A percentile compares a stretch with the other conserved stretches of the same genome.
Conservation (phyloP, 1,139 yeast species). For the Saccharomyces hybrid region DNA sequence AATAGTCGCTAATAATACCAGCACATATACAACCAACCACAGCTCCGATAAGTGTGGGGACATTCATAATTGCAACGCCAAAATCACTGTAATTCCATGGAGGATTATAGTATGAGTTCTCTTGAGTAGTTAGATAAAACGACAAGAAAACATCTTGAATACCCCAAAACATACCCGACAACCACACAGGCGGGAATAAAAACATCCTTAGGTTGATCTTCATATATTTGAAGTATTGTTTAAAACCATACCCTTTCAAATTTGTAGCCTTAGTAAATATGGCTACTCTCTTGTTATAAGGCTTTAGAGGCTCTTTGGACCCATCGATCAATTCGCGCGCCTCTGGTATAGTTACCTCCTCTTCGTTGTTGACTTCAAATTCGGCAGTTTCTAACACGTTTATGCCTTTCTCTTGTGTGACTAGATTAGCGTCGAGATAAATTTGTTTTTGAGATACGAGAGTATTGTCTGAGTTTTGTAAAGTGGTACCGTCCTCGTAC, state of each 20-base stretch:
- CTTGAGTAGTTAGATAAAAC: constrained; percentile 73
- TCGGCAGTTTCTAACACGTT: background rate
- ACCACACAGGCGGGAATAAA: constrained; percentile 62
- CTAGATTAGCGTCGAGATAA: background rate
- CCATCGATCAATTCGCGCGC: constrained; percentile 32
- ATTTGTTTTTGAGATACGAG: background rate
- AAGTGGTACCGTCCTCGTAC: constrained; percentile 4
- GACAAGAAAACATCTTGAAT: constrained; percentile 76
- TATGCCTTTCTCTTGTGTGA: background rate
- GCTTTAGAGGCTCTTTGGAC: constrained; percentile 37
- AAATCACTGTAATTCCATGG: constrained; percentile 66
- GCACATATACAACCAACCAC: constrained; percentile 75
- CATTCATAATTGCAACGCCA: constrained; percentile 77
- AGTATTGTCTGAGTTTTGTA: background rate
- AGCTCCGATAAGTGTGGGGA: constrained; percentile 76
- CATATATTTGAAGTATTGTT: constrained; percentile 57
- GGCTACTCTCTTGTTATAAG: constrained; percentile 51
- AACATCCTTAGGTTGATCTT: constrained; percentile 57
- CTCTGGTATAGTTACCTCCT: background rate
- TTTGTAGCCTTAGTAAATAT: constrained; percentile 63
- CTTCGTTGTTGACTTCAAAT: constrained; percentile 8
- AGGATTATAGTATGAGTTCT: constrained; percentile 56
- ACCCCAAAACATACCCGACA: constrained; percentile 80
- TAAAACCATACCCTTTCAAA: constrained; percentile 58
- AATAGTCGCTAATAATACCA: constrained; percentile 64